Base-by-base conservation (phyloP, 441 rosid species). In the Hypseocharis bilobata region DNA sequence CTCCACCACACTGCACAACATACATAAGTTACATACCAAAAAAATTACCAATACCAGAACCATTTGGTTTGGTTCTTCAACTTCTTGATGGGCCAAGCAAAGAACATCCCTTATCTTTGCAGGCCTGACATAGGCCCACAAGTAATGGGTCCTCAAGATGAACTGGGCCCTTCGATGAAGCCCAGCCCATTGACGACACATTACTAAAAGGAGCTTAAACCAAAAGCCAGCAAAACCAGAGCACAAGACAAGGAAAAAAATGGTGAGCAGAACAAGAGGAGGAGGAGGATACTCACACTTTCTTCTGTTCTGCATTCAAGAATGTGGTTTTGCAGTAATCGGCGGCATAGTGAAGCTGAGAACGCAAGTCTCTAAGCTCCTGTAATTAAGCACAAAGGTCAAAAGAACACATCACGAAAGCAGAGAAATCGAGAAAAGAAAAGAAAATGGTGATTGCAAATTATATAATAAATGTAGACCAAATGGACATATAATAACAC, bases 321-420 rank as follows among this genome's bases (percentile, higher is more conserved):
- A 87, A 87, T 0, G 81, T 74, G 2, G 79, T 52, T 74, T 83
- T 81, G 38, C 87, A 85, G 79, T 82, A 82, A 64, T 80, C 86
- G 2, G 94, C 91, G 10, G 94, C 91, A 22, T 72, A 47, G 30
- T 85, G 87, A 71, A 87, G 86, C 79, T 85, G 94, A 36, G 91
- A 81, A 29, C 82, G 78, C 78, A 87, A 74, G 62, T 79, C 85
- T 68, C 61, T 79, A 4, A 87, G 88, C 60, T 87, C 94, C 94
- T 85, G 62, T 0, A 63, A 14, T n/a, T n/a, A n/a, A n/a, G 56
- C 45, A 17, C 4, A 27, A 30, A 49, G 16, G 22, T n/a, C 7
- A 29, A 0, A 16, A 22, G 22, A 58, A 30, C 22, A 34, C n/a
- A n/a, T n/a, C n/a, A n/a, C n/a, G n/a, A 3, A 7, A 59, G 17